These are phyloP conservation scores for Xylaria sp. DNA, from an alignment of 2,329 filamentous ascomycete genomes.

Conservation along the genomic window DNA sequence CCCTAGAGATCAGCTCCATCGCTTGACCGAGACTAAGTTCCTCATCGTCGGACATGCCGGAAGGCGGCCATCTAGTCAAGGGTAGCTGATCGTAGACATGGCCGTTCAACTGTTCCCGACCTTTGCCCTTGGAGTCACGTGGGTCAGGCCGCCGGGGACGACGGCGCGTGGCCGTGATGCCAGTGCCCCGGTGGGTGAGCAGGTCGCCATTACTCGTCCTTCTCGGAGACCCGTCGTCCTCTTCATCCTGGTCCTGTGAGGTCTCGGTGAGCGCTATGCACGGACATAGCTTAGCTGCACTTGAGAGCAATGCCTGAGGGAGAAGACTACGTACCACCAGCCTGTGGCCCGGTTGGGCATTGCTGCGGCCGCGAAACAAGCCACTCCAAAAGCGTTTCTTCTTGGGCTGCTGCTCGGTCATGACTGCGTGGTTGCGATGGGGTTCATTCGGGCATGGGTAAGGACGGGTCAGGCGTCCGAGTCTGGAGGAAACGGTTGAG, in stretches of 20 bases:
- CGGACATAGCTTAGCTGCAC: conserved; percentile 22
- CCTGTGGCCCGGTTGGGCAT: conserved; percentile 45
- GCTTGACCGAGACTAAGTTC: conserved; percentile 60
- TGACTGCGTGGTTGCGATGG: conserved; percentile 26
- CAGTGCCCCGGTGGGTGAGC: conserved; percentile 35
- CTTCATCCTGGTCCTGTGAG: conserved; percentile 38
- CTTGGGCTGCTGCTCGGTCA: conserved; percentile 43
- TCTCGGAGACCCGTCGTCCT: conserved; percentile 35
- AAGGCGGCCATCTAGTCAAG: conserved; percentile 63
- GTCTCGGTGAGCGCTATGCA: conserved; percentile 26
- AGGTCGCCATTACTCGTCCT: conserved; percentile 45
- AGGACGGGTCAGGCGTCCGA: conserved; percentile 24
- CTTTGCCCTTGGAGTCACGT: conserved; percentile 48
- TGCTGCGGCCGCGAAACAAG: conserved; percentile 56
- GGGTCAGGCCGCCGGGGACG: conserved; percentile 50
- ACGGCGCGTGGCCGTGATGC: conserved; percentile 45
- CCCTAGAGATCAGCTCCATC: conserved; percentile 62
- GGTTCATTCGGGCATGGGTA: conserved; percentile 19
- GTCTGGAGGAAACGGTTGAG: conserved; percentile 22
- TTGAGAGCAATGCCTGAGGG: conserved; percentile 14
- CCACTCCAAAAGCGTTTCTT: conserved; percentile 56
- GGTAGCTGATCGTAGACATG: conserved; percentile 43
- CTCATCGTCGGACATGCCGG: conserved; percentile 53
- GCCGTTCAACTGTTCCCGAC: conserved; percentile 43
- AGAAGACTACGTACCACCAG: conserved; percentile 44